Conservation (phyloP, 2,329 filamentous ascomycete genomes). For the Esteya vermicola region DNA sequence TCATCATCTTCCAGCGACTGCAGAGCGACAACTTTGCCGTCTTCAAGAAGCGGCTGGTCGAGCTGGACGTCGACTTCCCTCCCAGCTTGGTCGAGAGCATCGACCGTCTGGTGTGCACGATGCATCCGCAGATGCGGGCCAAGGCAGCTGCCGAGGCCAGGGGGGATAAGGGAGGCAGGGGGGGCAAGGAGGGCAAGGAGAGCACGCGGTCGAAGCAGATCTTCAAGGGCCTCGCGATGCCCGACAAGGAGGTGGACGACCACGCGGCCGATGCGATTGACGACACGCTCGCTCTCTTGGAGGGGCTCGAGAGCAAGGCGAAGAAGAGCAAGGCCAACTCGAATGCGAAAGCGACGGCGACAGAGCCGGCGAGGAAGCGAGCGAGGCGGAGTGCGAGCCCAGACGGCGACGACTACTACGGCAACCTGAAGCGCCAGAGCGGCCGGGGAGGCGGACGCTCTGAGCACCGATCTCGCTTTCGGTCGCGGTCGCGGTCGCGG, state of each 20-base stretch:
- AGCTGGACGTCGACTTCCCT: conserved; percentile 67
- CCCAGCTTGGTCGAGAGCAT: conserved; percentile 85
- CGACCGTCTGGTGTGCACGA: conserved; percentile 71
- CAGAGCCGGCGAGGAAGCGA: conserved; percentile 2
- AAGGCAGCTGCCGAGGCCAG: conserved; percentile 25
- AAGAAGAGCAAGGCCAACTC: conserved; percentile 17
- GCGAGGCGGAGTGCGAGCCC: too few relatives aligned
- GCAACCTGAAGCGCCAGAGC: conserved; percentile 35
- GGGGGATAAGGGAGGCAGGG: conserved; percentile 18
- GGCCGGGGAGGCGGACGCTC: conserved; percentile 14
- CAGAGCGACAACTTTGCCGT: conserved; percentile 55
- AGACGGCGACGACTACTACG: conserved; percentile 10
- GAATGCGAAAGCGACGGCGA: background rate
- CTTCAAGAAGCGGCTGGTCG: conserved; percentile 62
- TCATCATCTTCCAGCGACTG: conserved; percentile 80
- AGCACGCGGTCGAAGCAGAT: conserved; percentile 45
- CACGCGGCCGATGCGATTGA: conserved; percentile 56
- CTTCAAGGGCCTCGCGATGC: conserved; percentile 82
- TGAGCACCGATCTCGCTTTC: conserved; percentile 23
- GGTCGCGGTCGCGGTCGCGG: conserved; percentile 20
- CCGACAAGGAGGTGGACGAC: conserved; percentile 52
- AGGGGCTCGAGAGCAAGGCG: conserved; percentile 61
- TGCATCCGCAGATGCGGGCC: conserved; percentile 80
- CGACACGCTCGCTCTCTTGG: conserved; percentile 84
- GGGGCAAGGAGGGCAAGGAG: too few relatives aligned